These are phyloP conservation scores for Emmonsiellopsis sp. DNA, from an alignment of 2,329 filamentous ascomycete species.

Conservation along the genomic window DNA sequence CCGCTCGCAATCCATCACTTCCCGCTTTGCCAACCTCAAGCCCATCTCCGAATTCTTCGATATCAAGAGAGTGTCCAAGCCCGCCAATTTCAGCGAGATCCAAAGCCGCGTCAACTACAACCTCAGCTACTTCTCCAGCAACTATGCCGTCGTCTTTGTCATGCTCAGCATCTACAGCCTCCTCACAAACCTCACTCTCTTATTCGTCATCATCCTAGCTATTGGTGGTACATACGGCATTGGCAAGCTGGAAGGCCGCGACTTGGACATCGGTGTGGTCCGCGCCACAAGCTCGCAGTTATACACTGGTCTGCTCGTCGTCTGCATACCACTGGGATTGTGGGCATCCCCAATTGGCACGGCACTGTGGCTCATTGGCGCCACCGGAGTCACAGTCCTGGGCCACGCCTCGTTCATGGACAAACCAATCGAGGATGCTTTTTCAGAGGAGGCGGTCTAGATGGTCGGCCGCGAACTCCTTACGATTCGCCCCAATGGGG, in stretches of 20 bases:
- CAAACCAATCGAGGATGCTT: slow-evolving; percentile 99
- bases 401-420: slow-evolving; percentile 95
- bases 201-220: slow-evolving; percentile 88
- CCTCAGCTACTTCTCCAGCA: slow-evolving; percentile 92
- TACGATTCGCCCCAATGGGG: slow-evolving; percentile 84
- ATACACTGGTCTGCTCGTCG: slow-evolving; percentile 76
- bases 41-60: slow-evolving; percentile 92
- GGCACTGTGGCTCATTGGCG: slow-evolving; percentile 90
- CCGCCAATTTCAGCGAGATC: slow-evolving; percentile 77
- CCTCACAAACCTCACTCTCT: slow-evolving; percentile 73
- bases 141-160: slow-evolving; percentile 87
- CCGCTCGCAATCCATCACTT: slow-evolving; percentile 65
- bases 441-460: slow-evolving; percentile 99
- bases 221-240: slow-evolving; percentile 83
- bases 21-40: slow-evolving; percentile 84
- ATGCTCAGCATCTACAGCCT: slow-evolving; percentile 96
- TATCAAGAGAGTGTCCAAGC: slow-evolving; percentile 91
- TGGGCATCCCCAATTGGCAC: slow-evolving; percentile 76
- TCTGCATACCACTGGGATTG: slow-evolving; percentile 76
- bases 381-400: slow-evolving; percentile 83
- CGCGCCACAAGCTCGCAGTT: slow-evolving; percentile 84
- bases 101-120: slow-evolving; percentile 97
- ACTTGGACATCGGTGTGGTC: slow-evolving; percentile 76
- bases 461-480: slow-evolving; percentile 99
- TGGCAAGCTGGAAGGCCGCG: slow-evolving; percentile 76